These are phyloP conservation scores for Colletotrichum noveboracense DNA, from an alignment of 2,329 filamentous ascomycete genomes.

Conservation along the genomic window DNA sequence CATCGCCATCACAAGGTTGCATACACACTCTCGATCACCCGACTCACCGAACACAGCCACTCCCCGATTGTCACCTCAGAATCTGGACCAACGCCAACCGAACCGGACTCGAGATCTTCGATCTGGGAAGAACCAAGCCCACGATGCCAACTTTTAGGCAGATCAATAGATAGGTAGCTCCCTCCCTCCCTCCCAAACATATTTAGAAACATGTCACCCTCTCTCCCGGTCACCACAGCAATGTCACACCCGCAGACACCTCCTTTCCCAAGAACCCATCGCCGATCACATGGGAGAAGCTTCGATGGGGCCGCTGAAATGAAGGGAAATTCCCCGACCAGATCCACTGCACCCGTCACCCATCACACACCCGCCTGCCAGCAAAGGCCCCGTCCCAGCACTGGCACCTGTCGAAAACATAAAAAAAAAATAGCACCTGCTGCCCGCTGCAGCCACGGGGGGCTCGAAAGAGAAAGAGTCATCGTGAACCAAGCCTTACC, in stretches of 20 bases:
- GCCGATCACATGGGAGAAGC: background rate
- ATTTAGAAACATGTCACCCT: background rate
- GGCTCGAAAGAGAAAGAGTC: background rate
- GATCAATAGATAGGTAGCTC: background rate
- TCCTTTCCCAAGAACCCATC: background rate
- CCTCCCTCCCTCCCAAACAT: background rate
- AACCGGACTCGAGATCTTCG: background rate
- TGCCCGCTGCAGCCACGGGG: background rate
- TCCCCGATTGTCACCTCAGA: background rate
- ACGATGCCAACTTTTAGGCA: background rate
- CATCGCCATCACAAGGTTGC: background rate
- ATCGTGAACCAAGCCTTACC: background rate
- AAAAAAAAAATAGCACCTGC: background rate
- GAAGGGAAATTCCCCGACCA: constrained; percentile 11
- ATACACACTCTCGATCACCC: background rate
- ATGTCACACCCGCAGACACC: background rate
- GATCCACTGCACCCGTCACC: background rate
- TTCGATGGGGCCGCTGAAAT: constrained; percentile 7
- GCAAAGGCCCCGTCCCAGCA: background rate
- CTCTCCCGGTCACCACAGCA: background rate
- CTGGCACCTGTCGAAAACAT: background rate
- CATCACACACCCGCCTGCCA: background rate
- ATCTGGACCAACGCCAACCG: too few relatives aligned
- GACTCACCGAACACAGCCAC: background rate
- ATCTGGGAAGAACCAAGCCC: background rate